Conservation (phyloP, 495 filamentous ascomycete species). For the Aspergillus wentii region DNA sequence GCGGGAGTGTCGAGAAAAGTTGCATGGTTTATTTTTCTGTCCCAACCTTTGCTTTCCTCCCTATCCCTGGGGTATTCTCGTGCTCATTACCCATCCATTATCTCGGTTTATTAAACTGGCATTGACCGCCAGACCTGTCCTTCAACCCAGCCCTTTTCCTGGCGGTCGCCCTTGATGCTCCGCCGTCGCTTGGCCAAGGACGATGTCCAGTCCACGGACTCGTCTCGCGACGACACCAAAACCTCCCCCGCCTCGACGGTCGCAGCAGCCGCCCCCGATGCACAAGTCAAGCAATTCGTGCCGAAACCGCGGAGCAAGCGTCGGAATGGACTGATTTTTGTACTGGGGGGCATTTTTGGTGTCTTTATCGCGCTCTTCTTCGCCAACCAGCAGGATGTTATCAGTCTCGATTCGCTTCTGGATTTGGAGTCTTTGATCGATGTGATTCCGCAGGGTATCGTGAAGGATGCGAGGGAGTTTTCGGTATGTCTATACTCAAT, state of each 20-base stretch:
- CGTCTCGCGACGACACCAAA: conserved; percentile 1
- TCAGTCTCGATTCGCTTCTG: conserved; percentile 72
- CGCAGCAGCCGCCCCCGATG: not conserved
- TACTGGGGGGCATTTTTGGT: conserved; percentile 78
- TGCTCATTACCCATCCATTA: too few species aligned
- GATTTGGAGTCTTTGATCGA: conserved; percentile 79
- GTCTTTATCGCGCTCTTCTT: conserved; percentile 78
- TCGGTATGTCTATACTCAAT: conserved; percentile 47
- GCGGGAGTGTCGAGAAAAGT: too few species aligned
- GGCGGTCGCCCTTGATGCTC: conserved; percentile 29
- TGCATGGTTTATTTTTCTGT: too few species aligned
- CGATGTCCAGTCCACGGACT: conserved; percentile 17
- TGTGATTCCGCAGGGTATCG: conserved; percentile 73
- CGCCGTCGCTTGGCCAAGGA: conserved; percentile 40
- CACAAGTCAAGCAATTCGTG: conserved; percentile 35
- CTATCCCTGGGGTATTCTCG: too few species aligned
- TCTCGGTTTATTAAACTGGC: not conserved
- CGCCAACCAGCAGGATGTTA: conserved; percentile 76
- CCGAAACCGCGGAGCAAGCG: conserved; percentile 58
- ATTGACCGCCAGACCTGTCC: conserved; percentile 4
- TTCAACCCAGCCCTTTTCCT: conserved; percentile 6
- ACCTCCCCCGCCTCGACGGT: conserved; percentile 1
- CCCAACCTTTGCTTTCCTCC: too few species aligned
- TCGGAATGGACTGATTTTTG: conserved; percentile 73
- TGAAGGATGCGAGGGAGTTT: conserved; percentile 78